Evolutionary conservation across 2,329 filamentous ascomycete genomes (phyloP), one percentile per base, ranked within the genome.

Genomic region (Colletotrichum endophyticum): DNA sequence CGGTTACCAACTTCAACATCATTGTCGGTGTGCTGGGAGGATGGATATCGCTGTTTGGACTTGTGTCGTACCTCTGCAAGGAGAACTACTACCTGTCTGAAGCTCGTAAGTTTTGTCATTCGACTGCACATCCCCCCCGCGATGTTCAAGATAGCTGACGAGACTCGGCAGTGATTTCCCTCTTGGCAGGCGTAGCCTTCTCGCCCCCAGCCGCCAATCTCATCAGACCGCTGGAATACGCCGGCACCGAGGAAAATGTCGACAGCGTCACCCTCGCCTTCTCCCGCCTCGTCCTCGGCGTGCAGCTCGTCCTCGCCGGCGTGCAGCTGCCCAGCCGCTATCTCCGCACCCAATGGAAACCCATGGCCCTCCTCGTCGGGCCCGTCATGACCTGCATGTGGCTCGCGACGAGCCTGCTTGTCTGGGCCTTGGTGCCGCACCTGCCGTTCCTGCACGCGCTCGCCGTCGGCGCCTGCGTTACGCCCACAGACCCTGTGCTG

Each of bases 51-150:
- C 80, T 98, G n/a, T 98, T 98, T 81, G 96, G 95, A 5, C 87
- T 98, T 59, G 95, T 98, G 1, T 98, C 95, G 1, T 98, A 96
- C 82, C 90, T 98, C 22, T 90, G 95, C 82, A 98, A 98, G 83
- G 96, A 98, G 86, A 94, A 92, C 74, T 96, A 95, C 82, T 98
- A 98, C 83, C 90, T 98, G 1, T 98, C 95, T 2, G 96, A 98
- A 90, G 95, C 96, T 70, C 88, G 95, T 96, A 88, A 83, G 94
- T 91, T 72, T 69, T 22, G 9, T 39, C 70, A 56, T 36, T 68
- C 30, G 66, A 13, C 36, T 61, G 44, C 44, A 53, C 44, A 53
- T 53, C 12, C 4, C n/a, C 44, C n/a, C 44, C 44, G 11, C 44
- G 44, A 25, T 53, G 6, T 13, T 53, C 44, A 25, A 53, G n/a